Conservation (phyloP, 129 eudicot genomes). For the Lactuca saligna region DNA sequence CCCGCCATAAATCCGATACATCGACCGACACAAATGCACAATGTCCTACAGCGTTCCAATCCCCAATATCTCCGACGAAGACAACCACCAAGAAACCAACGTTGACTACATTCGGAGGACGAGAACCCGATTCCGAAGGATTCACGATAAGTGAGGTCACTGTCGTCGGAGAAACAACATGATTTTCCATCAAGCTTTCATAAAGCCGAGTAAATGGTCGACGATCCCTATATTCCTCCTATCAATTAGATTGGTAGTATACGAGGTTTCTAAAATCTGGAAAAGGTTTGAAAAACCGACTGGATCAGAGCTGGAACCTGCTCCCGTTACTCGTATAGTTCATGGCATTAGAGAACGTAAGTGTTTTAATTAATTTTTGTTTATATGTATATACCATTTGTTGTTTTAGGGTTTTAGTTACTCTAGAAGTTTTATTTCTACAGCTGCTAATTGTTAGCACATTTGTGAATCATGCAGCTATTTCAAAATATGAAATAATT, state of each 20-base stretch:
- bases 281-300: background rate
- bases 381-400: background rate
- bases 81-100: background rate
- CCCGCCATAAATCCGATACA: constrained; percentile 6
- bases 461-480: background rate
- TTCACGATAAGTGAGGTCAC: constrained; percentile 1
- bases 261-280: constrained; percentile 5
- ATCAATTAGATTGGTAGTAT: background rate
- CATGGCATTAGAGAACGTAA: constrained; percentile 9
- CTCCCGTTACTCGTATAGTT: background rate
- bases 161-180: constrained; percentile 1
- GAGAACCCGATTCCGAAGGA: background rate
- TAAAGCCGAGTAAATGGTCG: background rate
- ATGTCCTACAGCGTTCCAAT: constrained; percentile 2
- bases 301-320: constrained; percentile 1
- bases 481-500: background rate
- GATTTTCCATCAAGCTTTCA: background rate
- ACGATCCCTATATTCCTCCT: background rate
- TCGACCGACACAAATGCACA: background rate
- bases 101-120: constrained; percentile 2
- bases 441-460: background rate
- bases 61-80: constrained; percentile 9
- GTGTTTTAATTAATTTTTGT: background rate
- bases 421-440: background rate
- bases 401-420: constrained; percentile 2